Evolutionary conservation across 2,329 filamentous ascomycete genomes (phyloP), one percentile per base, ranked within the genome.

Genomic region (Pseudofabraea citricarpa): DNA sequence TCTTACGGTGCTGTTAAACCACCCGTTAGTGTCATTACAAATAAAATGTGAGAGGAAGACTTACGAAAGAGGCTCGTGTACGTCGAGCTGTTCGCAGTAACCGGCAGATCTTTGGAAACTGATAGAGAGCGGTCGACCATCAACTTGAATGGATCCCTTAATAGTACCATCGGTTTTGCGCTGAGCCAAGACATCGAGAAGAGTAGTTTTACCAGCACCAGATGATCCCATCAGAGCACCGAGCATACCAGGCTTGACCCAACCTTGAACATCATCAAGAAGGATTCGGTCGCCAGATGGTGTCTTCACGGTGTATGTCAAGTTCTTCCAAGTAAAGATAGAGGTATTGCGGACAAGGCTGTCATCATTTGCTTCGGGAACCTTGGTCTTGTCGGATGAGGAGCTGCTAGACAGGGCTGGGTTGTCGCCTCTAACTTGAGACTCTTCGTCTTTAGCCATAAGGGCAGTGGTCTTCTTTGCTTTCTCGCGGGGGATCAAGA

Each of bases 21-120:
- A n/a, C n/a, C 82, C 72, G 55, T 84, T 82, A 16, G 81, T 0
- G 18, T 5, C 4, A 32, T 10, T 6, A 4, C 6, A 32, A n/a
- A 4, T 5, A 84, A 64, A 6, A 79, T 61, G 47, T 80, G 76
- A 0, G 81, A 61, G 27, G 9, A 32, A 5, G 13, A 32, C 27
- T 32, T 32, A 32, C 16, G 53, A 40, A 18, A 88, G 93, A 37
- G 83, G 74, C 37, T 95, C 73, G 61, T 95, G 90, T 10, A 95
- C 74, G 75, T 96, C 90, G 60, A 95, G 87, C 63, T 95, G 90
- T 60, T 95, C 88, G 26, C 90, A 89, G 55, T 95, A 95, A 33
- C 90, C 90, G 0, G 57, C 53, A 16, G 56, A 59, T 16, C 90
- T 84, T 64, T 95, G 90, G 74, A 95, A 95, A 0, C 85, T 89